Percentiles rank a stretch among this genome's conserved stretches.
phyloP scores from a whole-genome alignment of 2,329 filamentous ascomycete genomes.

The Sporothrix variecibatus region DNA sequence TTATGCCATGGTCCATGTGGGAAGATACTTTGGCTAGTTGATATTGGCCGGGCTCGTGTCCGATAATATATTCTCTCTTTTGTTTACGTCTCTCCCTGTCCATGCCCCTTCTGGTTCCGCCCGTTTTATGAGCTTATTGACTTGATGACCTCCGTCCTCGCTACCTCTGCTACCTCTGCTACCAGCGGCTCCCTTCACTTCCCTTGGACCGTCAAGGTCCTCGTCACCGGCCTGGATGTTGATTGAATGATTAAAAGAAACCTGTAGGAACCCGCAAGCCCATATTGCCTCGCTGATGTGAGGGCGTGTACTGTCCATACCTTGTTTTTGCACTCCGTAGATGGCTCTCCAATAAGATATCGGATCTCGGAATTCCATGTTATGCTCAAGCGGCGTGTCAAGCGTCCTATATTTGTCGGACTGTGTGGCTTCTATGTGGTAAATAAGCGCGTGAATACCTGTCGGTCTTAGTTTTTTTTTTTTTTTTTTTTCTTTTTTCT shows the following conservation, averaged over 20 bases:
- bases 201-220: background rate
- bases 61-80: background rate
- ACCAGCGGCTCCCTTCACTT: background rate
- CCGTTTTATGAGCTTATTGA: background rate
- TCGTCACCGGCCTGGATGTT: background rate
- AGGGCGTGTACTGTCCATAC: background rate
- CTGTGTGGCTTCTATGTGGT: background rate
- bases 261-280: background rate
- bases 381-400: background rate
- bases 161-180: background rate
- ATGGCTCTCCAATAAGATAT: background rate
- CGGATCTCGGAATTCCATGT: background rate
- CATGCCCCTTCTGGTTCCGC: background rate
- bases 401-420: background rate
- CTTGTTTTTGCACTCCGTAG: background rate
- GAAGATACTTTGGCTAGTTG: background rate
- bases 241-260: background rate
- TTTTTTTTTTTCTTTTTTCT: background rate
- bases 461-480: background rate
- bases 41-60: background rate
- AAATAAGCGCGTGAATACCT: background rate
- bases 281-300: background rate
- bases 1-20: background rate
- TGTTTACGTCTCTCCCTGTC: background rate
- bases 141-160: background rate